These are phyloP conservation scores for Rhinocladiella mackenziei DNA, from an alignment of 2,329 filamentous ascomycete genomes.

Conservation along the genomic window DNA sequence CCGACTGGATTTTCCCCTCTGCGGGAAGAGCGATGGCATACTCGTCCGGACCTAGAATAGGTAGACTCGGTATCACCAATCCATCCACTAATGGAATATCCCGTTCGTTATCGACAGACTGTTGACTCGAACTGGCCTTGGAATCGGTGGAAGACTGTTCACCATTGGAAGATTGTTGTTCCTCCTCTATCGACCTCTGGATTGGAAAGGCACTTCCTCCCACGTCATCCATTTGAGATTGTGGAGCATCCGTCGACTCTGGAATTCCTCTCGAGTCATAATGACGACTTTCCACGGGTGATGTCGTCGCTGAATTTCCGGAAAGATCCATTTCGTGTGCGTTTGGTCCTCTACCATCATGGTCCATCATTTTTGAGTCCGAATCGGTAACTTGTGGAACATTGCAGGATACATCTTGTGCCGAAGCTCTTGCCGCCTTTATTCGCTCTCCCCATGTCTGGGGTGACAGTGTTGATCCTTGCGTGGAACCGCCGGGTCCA, in stretches of 20 bases:
- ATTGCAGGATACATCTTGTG: background rate
- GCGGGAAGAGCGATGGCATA: slow-evolving; percentile 27
- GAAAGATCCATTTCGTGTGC: slow-evolving; percentile 4
- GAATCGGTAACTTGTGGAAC: too few relatives aligned
- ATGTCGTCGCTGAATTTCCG: background rate
- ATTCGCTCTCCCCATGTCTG: background rate
- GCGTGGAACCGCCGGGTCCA: too few relatives aligned
- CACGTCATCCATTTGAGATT: slow-evolving; percentile 9
- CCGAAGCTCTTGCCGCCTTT: background rate
- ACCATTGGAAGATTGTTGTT: slow-evolving; percentile 17
- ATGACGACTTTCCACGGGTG: background rate
- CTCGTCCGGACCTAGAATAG: slow-evolving; percentile 26
- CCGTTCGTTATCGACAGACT: slow-evolving; percentile 27
- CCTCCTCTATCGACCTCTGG: slow-evolving; percentile 29
- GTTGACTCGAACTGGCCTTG: slow-evolving; percentile 29
- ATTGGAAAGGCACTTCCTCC: slow-evolving; percentile 22
- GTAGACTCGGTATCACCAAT: slow-evolving; percentile 21
- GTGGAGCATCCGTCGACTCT: background rate
- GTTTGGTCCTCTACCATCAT: too few relatives aligned
- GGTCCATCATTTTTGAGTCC: too few relatives aligned
- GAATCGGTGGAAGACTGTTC: slow-evolving; percentile 22
- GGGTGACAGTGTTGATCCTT: too few relatives aligned
- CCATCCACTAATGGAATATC: slow-evolving; percentile 24
- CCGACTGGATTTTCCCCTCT: slow-evolving; percentile 29
- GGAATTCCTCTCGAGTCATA: background rate